Base-by-base conservation (phyloP, 1,284 basidiomycete genomes). In the Ustilago trichophora region DNA sequence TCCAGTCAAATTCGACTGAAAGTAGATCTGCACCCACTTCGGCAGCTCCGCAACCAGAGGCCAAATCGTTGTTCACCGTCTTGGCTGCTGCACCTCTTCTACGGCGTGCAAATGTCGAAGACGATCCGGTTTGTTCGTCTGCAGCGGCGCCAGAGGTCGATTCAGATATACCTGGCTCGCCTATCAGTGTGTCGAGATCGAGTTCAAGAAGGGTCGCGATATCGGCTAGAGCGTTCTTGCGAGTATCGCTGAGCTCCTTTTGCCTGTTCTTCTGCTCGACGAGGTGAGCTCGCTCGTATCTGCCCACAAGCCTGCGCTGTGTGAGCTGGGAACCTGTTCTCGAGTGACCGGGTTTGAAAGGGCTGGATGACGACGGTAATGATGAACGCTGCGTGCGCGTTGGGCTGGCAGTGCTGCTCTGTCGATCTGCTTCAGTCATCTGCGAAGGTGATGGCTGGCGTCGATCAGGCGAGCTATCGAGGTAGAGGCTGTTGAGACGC, bases 21-120 rank as follows among this genome's bases (percentile, higher is more conserved):
- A 77, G 57, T 9, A 65, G 42, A 33, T 77, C 73, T n/a, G 52
- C 49, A 1, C 76, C 76, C 13, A 77, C 73, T 48, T 77, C 74
- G 18, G 63, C 51, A 12, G 76, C 73, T 27, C 76, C 76, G 32
- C 72, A 77, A 3, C 76, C 76, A 1, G 74, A 64, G 11, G 72
- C 65, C 0, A 77, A 46, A 22, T 62, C 73, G 0, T 62, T 44
- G 19, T 59, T 60, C 4, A 44, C 47, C 2, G 45, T 29, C 32
- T 68, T 75, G 15, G 42, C 50, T 15, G 59, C 58, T 11, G 46
- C 57, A 31, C 45, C 56, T 40, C 54, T 54, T 21, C 59, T 37
- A 22, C 66, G 66, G 31, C 58, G 44, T 16, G 58, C 65, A 21
- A 62, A 52, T 0, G 44, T 35, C 18, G 58, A 37, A 3, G 64